Base-by-base conservation (phyloP, 2,329 filamentous ascomycete species). In the Penicillium crustosum region DNA sequence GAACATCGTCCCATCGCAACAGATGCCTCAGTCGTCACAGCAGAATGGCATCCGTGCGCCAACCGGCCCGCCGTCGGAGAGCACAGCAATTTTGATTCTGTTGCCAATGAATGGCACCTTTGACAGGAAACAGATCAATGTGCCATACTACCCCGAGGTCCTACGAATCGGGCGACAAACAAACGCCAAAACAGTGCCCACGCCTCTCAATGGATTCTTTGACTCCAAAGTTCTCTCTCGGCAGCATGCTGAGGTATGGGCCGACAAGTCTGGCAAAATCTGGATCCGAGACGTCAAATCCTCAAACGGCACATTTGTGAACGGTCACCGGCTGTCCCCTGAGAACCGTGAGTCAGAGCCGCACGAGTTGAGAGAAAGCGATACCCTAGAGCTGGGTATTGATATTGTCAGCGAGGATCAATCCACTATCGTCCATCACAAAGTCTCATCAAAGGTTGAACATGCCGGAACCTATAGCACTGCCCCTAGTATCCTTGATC, bases 391-490 rank as follows among this genome's bases (percentile, higher is more conserved):
- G 72, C 83, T 99, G 36, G 94, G 94, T 55, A 99, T 99, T 68
- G 94, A 99, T 72, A 99, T 99, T 70, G 93, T 99, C 51, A 96
- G 91, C 75, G 94, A 99, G 74, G 94, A 99, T 73, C 93, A 97
- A 74, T 97, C 96, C 78, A 97, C 93, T 0, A 92, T 99, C 29
- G 93, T 99, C 15, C 94, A 99, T 72, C 94, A 97, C 79, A 99
- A 99, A 73, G 94, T 99, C 48, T 93, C 93, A 21, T 93, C 94
- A 55, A 95, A 95, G 73, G 92, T 99, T 55, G 94, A 99, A 74
- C 91, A 97, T 77, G 92, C 94, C 39, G 94, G 94, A 7, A 89
- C 93, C 63, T 85, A 93, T 62, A 87, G 84, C 44, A 66, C 67
- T 6, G 84, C 88, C 12, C 90, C 84, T 66, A 95, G 90, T 70